Evolutionary conservation across 2,329 filamentous ascomycete species (phyloP).

Genomic region (Calonectria henricotiae): DNA sequence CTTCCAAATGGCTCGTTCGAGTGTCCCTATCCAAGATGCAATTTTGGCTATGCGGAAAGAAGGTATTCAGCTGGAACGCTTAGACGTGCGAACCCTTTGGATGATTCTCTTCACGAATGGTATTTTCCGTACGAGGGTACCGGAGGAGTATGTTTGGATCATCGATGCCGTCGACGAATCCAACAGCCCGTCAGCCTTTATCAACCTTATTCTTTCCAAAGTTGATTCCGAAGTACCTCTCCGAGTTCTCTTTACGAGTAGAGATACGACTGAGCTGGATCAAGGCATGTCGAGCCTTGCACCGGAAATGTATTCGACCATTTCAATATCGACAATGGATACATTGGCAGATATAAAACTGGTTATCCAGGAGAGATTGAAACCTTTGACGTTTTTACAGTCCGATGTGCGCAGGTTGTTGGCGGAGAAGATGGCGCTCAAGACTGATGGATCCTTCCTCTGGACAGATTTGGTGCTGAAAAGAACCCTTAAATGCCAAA

Average conservation of each 20-base stretch:
- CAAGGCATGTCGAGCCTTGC: constrained; percentile 35
- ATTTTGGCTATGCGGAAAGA: constrained; percentile 50
- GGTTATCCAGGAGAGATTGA: constrained; percentile 32
- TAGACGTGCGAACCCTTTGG: constrained; percentile 51
- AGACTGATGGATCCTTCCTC: constrained; percentile 59
- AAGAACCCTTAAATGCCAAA: constrained; percentile 52
- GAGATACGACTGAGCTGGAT: constrained; percentile 46
- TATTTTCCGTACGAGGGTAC: constrained; percentile 30
- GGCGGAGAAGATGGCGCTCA: constrained; percentile 54
- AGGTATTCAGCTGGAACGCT: constrained; percentile 55
- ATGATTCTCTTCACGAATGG: constrained; percentile 42
- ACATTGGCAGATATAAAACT: constrained; percentile 43
- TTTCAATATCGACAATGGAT: constrained; percentile 34
- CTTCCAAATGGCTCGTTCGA: constrained; percentile 51
- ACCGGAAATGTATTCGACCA: constrained; percentile 7
- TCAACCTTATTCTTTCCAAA: constrained; percentile 52
- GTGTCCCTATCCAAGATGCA: constrained; percentile 46
- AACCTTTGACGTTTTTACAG: constrained; percentile 10
- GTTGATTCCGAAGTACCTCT: constrained; percentile 34
- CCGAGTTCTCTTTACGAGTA: constrained; percentile 55
- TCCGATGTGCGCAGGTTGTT: constrained; percentile 47
- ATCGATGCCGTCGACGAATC: constrained; percentile 45
- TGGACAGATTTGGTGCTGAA: constrained; percentile 58
- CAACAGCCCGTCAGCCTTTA: constrained; percentile 43
- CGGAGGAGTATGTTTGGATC: constrained; percentile 55